Evolutionary conservation across 1,139 yeast species (phyloP).

Genomic region (Petasospora rhodanensis): DNA sequence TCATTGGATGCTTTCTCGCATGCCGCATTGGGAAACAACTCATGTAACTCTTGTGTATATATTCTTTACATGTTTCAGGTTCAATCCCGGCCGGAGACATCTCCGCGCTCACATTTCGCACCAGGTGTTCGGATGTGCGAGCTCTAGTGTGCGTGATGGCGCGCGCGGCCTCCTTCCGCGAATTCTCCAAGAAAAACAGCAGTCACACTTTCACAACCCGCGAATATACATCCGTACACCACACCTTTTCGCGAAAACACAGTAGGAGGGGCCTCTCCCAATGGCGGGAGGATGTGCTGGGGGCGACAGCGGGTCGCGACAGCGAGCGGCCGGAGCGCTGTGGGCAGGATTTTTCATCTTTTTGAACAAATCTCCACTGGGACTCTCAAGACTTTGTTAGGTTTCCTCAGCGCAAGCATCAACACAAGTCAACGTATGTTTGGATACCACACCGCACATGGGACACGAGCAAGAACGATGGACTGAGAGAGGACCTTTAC

Average conservation of each 20-base stretch:
- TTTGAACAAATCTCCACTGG: constrained; percentile 1
- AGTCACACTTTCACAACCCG: constrained; percentile 3
- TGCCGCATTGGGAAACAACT: constrained; percentile 13
- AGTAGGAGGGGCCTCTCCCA: too few relatives aligned
- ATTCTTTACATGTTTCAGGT: constrained; percentile 1
- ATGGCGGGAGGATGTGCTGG: too few relatives aligned
- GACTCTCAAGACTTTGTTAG: too few relatives aligned
- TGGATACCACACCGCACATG: too few relatives aligned
- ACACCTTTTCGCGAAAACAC: constrained; percentile 2
- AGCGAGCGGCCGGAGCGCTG: too few relatives aligned
- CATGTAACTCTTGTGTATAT: constrained; percentile 2
- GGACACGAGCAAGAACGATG: too few relatives aligned
- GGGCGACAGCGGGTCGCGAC: too few relatives aligned
- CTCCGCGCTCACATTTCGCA: not conserved
- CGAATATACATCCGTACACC: not conserved
- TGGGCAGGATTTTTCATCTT: constrained; percentile 14
- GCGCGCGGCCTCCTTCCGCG: too few relatives aligned
- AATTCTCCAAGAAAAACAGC: too few relatives aligned
- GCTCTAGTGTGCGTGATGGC: too few relatives aligned
- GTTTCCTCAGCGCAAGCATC: constrained; percentile 14
- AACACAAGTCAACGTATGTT: constrained; percentile 12
- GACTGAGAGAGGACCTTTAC: too few relatives aligned
- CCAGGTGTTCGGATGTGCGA: constrained; percentile 1
- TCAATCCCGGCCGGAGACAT: constrained; percentile 4
- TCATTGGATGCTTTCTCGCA: constrained; percentile 20